Conservation (phyloP, 1,284 basidiomycete species). For the Fistulina hepatica region DNA sequence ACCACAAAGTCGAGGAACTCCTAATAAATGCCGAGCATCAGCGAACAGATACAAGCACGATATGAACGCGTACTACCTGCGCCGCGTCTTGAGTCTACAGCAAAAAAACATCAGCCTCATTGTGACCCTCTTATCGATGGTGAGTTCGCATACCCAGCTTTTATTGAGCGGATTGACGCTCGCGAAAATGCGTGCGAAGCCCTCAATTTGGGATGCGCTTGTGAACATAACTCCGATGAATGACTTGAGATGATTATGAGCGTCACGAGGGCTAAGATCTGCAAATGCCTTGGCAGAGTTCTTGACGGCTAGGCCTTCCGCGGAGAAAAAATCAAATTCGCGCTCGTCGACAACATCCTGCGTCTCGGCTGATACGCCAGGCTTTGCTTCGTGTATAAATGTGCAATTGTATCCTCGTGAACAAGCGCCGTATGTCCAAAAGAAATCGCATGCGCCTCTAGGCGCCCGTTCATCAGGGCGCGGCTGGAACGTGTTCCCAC, state of each 20-base stretch:
- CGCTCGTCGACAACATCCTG: too few relatives aligned
- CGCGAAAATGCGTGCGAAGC: slow-evolving; percentile 36
- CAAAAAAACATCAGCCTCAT: not conserved
- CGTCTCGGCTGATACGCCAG: slow-evolving; percentile 2
- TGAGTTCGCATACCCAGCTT: slow-evolving; percentile 35
- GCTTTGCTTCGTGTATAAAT: not conserved
- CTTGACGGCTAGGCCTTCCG: slow-evolving; percentile 36
- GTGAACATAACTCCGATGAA: slow-evolving; percentile 38
- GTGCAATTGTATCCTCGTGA: slow-evolving; percentile 8
- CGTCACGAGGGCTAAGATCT: slow-evolving; percentile 34
- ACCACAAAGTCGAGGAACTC: not conserved
- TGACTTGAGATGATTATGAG: slow-evolving; percentile 36
- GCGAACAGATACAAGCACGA: not conserved
- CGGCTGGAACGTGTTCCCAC: too few relatives aligned
- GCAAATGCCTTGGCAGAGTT: slow-evolving; percentile 26
- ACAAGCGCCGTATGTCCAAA: slow-evolving; percentile 42
- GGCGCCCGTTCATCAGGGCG: slow-evolving; percentile 21
- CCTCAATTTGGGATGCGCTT: slow-evolving; percentile 30
- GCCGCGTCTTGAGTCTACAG: not conserved
- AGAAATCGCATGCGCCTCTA: slow-evolving; percentile 36
- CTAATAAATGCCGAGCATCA: not conserved
- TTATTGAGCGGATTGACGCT: slow-evolving; percentile 37
- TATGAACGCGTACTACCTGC: not conserved
- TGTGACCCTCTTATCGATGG: not conserved
- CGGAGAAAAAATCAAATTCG: slow-evolving; percentile 41